Evolutionary conservation across 352 stramenopile species (phyloP).

Genomic region (Phytopythium litorale): DNA sequence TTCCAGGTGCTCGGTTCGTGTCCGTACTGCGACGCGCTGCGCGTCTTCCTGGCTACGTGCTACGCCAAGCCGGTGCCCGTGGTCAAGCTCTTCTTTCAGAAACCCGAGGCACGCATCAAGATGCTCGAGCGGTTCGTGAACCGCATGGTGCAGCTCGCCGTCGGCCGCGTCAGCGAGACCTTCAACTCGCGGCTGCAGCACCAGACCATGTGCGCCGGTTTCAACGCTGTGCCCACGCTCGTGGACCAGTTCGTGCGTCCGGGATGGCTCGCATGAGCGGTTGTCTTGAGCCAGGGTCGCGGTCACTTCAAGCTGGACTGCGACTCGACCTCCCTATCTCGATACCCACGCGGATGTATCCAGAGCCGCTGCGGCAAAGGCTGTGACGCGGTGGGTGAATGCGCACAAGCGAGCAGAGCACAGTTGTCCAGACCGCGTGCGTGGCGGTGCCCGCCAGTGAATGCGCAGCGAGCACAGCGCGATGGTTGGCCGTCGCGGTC

Average conservation of each 20-base stretch:
- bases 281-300: too few species aligned
- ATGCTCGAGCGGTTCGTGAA: slow-evolving; percentile 36
- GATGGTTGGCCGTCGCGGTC: too few species aligned
- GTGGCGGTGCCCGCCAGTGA: too few species aligned
- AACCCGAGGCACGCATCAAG: slow-evolving; percentile 28
- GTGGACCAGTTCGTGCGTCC: slow-evolving; percentile 27
- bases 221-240: slow-evolving; percentile 21
- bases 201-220: slow-evolving; percentile 16
- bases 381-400: too few species aligned
- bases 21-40: slow-evolving; percentile 25
- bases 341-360: too few species aligned
- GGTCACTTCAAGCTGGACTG: too few species aligned
- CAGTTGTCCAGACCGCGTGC: too few species aligned
- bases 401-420: too few species aligned
- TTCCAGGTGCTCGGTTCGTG: slow-evolving; percentile 18
- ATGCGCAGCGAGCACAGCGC: not conserved
- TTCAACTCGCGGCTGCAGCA: slow-evolving; percentile 13
- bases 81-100: slow-evolving; percentile 24
- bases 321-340: too few species aligned
- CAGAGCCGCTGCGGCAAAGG: too few species aligned
- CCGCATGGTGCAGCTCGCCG: slow-evolving; percentile 22
- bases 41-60: slow-evolving; percentile 26
- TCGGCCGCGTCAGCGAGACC: slow-evolving; percentile 17
- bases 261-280: not conserved
- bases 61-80: slow-evolving; percentile 27